Evolutionary conservation across 352 stramenopile species (phyloP), one percentile per base, ranked within the genome.

Genomic region (Blastocystis sp.): DNA sequence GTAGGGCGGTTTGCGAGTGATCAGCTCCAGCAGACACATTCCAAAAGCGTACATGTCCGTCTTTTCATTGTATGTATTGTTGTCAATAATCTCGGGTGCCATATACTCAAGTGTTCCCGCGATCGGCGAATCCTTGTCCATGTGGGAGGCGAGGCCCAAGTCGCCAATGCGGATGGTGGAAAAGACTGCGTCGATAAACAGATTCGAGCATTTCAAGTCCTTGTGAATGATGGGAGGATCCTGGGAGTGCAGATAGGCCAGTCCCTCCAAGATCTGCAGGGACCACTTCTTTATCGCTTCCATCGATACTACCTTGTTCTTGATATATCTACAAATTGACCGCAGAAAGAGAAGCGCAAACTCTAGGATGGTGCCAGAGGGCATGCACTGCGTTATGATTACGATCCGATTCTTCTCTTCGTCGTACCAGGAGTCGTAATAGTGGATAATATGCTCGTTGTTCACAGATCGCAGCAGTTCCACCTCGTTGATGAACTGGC

Each of bases 391-490:
- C 2, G 97, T 99, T 71, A 99, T 98, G 89, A 98, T 98, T 89
- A 98, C 95, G 6, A 99, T 95, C 81, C 98, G 92, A 89, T 98
- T 96, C 90, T 96, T 96, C 91, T 99, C 96, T 89, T 97, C 94
- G 82, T 96, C 98, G 87, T 98, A 96, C 96, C 96, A 99, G 70
- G 93, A 97, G 71, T 95, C 95, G 91, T 98, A 97, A 90, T 98
- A 99, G 89, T 97, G 97, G 91, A 99, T 98, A 82, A 99, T 98
- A 91, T 98, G 98, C 90, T 97, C 96, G 92, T 98, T 96, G 89
- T 98, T 94, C 38, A 99, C 93, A 87, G 96, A 93, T 89, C 98
- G 95, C 62, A 98, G 92, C 76, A 99, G 91, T 87, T 96, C 92
- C 52, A 99, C 95, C 92, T 99, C 96, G 87, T 98, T 96, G 77